These are phyloP conservation scores for Nicotiana sylvestris DNA, from an alignment of 257 asterid genomes.

Conservation along the genomic window DNA sequence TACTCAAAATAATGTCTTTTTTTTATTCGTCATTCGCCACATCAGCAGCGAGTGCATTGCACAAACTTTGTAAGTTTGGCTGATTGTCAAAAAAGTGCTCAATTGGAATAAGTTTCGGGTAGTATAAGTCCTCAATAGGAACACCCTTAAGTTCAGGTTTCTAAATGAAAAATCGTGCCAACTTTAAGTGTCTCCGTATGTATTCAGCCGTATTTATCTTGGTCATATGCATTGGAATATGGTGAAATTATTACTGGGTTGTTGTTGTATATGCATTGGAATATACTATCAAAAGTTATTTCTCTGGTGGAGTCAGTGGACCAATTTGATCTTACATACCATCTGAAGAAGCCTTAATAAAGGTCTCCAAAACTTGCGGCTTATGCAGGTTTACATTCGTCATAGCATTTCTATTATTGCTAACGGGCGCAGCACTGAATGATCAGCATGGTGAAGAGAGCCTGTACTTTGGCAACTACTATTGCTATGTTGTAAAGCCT, in stretches of 20 bases:
- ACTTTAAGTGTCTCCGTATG: no score
- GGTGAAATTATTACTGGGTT: no score
- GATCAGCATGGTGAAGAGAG: conserved; percentile 79
- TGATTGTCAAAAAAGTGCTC: no score
- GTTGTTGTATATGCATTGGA: not conserved
- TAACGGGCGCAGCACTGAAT: conserved; percentile 90
- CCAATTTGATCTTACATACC: not conserved
- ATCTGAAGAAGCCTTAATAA: conserved; percentile 2
- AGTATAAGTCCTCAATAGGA: no score
- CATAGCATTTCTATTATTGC: conserved; percentile 71
- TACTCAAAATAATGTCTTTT: no score
- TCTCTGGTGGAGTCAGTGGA: not conserved
- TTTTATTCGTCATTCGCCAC: no score
- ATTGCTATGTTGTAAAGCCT: conserved; percentile 72
- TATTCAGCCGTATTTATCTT: not conserved
- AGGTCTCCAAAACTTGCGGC: not conserved
- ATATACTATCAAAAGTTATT: not conserved
- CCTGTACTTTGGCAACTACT: conserved; percentile 58
- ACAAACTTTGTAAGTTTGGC: no score
- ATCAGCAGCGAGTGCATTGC: no score
- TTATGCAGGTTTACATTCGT: conserved; percentile 82
- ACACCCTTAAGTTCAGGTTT: no score
- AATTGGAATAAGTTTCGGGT: no score
- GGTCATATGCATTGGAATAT: not conserved
- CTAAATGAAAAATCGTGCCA: no score